Percentiles rank a stretch among this genome's conserved stretches.
phyloP scores from a whole-genome alignment of 345 rosid species.

The Hevea brasiliensis region DNA sequence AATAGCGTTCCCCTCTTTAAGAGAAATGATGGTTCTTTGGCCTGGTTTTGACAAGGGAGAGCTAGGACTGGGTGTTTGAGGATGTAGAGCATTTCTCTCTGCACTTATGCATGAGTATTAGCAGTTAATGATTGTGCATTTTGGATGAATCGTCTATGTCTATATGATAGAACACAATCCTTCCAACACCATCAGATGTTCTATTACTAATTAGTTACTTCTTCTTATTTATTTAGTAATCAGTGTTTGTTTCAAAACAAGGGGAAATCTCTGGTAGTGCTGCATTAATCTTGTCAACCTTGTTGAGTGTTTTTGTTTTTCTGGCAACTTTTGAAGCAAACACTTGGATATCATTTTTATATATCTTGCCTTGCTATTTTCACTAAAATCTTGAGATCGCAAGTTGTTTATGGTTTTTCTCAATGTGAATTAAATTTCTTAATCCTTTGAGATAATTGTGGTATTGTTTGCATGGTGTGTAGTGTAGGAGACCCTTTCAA shows the following conservation, averaged over 20 bases:
- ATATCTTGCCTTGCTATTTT: too few relatives aligned
- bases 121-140: neutral
- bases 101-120: neutral
- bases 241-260: neutral
- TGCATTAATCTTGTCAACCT: neutral
- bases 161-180: too few relatives aligned
- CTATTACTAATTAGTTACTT: neutral
- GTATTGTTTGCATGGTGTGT: constrained; percentile 25
- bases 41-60: neutral
- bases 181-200: neutral
- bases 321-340: too few relatives aligned
- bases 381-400: too few relatives aligned
- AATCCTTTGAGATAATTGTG: neutral
- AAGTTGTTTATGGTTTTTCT: neutral
- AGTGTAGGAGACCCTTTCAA: constrained; percentile 99
- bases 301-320: neutral
- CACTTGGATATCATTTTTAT: too few relatives aligned
- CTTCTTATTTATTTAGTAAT: neutral
- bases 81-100: neutral
- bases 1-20: neutral
- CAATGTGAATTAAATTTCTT: neutral
- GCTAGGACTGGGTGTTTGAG: neutral
- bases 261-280: neutral
- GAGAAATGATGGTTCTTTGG: neutral
- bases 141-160: neutral